Conservation (phyloP, 441 rosid genomes). For the Dalechampia spathulata region DNA sequence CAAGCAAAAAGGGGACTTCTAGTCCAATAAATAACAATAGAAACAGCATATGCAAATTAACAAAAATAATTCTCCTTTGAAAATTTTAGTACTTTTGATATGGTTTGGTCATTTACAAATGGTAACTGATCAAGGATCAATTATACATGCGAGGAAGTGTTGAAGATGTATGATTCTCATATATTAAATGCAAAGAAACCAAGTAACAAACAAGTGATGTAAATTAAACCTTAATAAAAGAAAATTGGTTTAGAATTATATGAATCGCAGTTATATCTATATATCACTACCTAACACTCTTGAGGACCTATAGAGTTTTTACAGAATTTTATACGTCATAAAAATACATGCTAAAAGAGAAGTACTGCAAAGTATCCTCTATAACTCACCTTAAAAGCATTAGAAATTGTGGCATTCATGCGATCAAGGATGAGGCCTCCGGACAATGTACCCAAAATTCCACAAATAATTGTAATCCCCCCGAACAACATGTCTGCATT, state of each 20-base stretch:
- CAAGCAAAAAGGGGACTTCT: conserved; percentile 1
- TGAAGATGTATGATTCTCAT: background rate
- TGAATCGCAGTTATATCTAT: too few species aligned
- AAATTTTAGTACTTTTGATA: too few species aligned
- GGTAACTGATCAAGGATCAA: too few species aligned
- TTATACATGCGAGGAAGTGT: background rate
- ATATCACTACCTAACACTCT: too few species aligned
- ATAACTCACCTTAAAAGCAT: conserved; percentile 76
- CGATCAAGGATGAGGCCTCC: conserved; percentile 79
- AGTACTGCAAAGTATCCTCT: background rate
- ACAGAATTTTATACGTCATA: too few species aligned
- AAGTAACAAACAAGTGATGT: too few species aligned
- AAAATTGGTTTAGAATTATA: too few species aligned
- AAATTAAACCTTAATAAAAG: too few species aligned
- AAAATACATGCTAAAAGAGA: background rate
- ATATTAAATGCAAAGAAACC: too few species aligned
- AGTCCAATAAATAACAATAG: background rate
- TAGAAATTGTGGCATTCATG: conserved; percentile 61
- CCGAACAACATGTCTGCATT: conserved; percentile 88
- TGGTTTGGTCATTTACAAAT: too few species aligned
- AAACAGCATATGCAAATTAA: background rate
- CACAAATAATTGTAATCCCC: conserved; percentile 78
- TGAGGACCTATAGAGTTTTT: too few species aligned
- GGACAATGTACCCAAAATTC: conserved; percentile 74
- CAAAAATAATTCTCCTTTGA: background rate